phyloP scores from a whole-genome alignment of 2,329 filamentous ascomycete species.

The Laburnicola sp. region DNA sequence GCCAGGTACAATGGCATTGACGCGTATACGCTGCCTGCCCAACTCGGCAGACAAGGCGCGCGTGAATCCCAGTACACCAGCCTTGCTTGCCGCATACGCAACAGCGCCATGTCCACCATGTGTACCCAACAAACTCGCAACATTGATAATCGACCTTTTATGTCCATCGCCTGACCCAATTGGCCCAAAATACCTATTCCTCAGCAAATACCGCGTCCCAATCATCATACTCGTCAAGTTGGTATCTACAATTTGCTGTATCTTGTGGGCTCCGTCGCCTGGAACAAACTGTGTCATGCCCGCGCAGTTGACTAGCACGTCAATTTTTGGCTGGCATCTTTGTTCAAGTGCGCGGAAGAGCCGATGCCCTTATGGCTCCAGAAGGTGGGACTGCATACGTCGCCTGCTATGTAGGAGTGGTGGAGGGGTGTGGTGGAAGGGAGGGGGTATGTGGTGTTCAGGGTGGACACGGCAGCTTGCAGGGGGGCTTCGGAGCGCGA shows the following conservation, averaged over 20 bases:
- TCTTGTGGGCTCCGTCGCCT: constrained; percentile 55
- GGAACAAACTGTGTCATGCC: constrained; percentile 70
- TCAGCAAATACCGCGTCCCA: constrained; percentile 59
- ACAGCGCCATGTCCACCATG: constrained; percentile 71
- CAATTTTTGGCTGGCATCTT: constrained; percentile 14
- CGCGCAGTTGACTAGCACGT: constrained; percentile 76
- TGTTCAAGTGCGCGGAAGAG: not conserved
- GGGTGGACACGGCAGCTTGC: constrained; percentile 25
- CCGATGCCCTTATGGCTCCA: constrained; percentile 21
- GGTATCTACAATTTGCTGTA: constrained; percentile 64
- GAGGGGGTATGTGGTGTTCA: constrained; percentile 16
- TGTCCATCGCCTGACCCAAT: constrained; percentile 4
- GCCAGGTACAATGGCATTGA: constrained; percentile 80
- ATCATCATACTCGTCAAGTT: constrained; percentile 71
- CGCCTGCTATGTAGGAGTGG: constrained; percentile 33
- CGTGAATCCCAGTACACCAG: constrained; percentile 73
- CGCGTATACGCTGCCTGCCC: constrained; percentile 64
- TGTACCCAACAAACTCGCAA: constrained; percentile 73
- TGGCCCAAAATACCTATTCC: constrained; percentile 28
- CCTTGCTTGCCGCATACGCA: constrained; percentile 78
- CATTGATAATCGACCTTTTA: constrained; percentile 69
- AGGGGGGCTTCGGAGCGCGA: constrained; percentile 33
- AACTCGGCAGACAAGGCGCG: constrained; percentile 67
- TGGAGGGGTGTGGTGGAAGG: not conserved
- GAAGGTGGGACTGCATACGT: constrained; percentile 29